These are phyloP conservation scores for Diaporthe vaccinii DNA, from an alignment of 2,329 filamentous ascomycete genomes.

Conservation along the genomic window DNA sequence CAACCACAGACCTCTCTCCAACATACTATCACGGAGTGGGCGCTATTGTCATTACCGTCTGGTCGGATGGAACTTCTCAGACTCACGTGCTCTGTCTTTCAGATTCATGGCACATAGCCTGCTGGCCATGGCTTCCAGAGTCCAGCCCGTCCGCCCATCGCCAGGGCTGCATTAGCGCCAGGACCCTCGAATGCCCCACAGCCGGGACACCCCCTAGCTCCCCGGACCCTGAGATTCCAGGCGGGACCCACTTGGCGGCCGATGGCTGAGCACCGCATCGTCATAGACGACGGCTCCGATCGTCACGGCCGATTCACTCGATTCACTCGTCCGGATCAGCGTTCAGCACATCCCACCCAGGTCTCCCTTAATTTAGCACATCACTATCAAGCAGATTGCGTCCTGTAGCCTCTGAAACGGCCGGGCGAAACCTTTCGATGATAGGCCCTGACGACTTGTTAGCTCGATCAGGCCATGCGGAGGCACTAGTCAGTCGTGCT, in stretches of 20 bases:
- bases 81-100: background rate
- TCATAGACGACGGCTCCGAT: conserved; percentile 31
- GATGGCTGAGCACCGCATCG: conserved; percentile 12
- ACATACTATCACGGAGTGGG: too few species aligned
- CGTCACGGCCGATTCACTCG: conserved; percentile 29
- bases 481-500: conserved; percentile 5
- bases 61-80: background rate
- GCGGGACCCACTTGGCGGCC: conserved; percentile 13
- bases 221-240: conserved; percentile 21
- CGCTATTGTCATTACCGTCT: too few species aligned
- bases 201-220: background rate
- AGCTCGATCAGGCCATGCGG: conserved; percentile 30
- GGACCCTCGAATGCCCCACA: background rate
- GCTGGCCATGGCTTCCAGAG: background rate
- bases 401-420: conserved; percentile 8
- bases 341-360: too few species aligned
- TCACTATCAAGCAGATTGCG: background rate
- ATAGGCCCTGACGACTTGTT: conserved; percentile 36
- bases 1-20: background rate
- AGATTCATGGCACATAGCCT: background rate
- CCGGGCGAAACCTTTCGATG: background rate
- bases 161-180: conserved; percentile 19
- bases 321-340: conserved; percentile 22
- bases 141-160: background rate
- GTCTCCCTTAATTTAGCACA: background rate